Evolutionary conservation across 148 eudicot species (phyloP), one percentile per base, ranked within the genome.

Genomic region (Pouteria glomerata): DNA sequence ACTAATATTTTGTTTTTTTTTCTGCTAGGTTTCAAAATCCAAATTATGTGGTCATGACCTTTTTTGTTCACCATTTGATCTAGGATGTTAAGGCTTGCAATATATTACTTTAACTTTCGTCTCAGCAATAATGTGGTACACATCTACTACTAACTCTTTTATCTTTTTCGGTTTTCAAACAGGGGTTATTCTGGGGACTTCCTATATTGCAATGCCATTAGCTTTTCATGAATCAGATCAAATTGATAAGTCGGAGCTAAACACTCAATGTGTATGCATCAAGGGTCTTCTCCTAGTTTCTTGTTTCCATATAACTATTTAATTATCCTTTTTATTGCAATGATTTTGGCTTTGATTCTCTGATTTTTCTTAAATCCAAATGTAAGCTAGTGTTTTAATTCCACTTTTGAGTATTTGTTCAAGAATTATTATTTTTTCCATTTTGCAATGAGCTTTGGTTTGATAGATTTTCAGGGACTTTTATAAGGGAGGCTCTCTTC

Each of bases 401-500:
- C 64, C 6, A 70, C 62, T 26, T 31, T 14, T 48, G 67, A 30
- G 24, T 47, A 33, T 19, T 31, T 39, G 68, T 26, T 66, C 29
- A 13, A 6, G 27, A 56, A 15, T 21, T n/a, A 16, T 15, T 15
- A 51, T 8, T 14, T 8, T 14, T 44, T 4, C 44, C 44, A 39
- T 39, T 60, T 73, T 75, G 73, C 48, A 51, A 73, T 47, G 29
- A 33, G 69, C 60, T 77, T 74, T 74, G 63, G 26, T 69, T 75
- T 74, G 70, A 70, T 83, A 92, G 95, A 84, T 73, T 87, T 92
- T 76, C 86, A 78, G 69, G 90, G 88, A 65, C 86, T 92, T 64
- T 87, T 23, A 72, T 76, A 85, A 86, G 58, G 57, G 85, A 84
- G 80, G 79, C 92, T 78, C 77, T 83, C 73, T 87, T 83, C 68